These are phyloP conservation scores for Candida suzukii DNA, from an alignment of 805 yeast species.

Conservation along the genomic window DNA sequence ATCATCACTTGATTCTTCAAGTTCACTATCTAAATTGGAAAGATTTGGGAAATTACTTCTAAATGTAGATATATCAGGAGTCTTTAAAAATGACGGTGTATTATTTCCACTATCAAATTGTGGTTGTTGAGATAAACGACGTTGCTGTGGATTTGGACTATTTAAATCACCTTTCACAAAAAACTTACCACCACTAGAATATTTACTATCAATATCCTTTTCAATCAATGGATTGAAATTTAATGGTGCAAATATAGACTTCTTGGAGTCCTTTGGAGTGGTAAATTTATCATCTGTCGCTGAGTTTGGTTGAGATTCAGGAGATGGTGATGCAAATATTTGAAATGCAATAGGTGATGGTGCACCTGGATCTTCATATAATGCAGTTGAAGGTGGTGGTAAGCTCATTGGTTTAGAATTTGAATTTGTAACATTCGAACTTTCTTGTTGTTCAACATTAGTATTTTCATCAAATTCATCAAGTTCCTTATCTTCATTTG, in stretches of 20 bases:
- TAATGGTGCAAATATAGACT: constrained; percentile 76
- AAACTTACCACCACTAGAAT: constrained; percentile 85
- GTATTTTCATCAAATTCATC: too few relatives aligned
- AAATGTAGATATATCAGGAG: neutral
- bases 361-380: constrained; percentile 78
- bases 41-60: constrained; percentile 1
- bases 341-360: constrained; percentile 62
- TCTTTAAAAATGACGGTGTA: constrained; percentile 17
- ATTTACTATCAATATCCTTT: constrained; percentile 74
- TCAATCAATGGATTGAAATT: constrained; percentile 75
- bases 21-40: constrained; percentile 5
- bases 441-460: neutral
- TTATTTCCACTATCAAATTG: constrained; percentile 5
- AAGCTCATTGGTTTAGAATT: too few relatives aligned
- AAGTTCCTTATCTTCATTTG: too few relatives aligned
- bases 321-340: constrained; percentile 27
- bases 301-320: constrained; percentile 8
- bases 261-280: constrained; percentile 33
- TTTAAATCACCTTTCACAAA: constrained; percentile 36
- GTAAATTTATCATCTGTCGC: neutral
- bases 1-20: constrained; percentile 3
- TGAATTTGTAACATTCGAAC: too few relatives aligned
- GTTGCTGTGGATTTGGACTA: constrained; percentile 1
- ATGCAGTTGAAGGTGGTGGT: constrained; percentile 38
- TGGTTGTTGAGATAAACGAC: neutral